Percentiles rank a stretch among this genome's conserved stretches.
Conservation (phyloP, 345 rosid species). For the Citrus trifoliata region DNA sequence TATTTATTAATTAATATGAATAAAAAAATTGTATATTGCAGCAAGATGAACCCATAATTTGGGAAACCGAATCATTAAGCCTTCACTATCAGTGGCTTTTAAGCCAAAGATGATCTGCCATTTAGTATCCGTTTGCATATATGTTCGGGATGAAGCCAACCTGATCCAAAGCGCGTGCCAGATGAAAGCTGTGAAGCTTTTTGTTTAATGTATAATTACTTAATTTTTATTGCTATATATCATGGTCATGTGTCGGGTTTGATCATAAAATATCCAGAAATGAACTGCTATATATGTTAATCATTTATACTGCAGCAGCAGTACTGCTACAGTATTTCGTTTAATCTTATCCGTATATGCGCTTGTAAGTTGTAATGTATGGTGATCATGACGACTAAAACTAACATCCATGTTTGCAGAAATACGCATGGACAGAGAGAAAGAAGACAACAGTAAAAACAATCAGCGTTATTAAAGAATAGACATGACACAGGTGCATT, state of each 20-base stretch:
- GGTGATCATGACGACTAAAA: background rate
- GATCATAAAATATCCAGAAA: no score
- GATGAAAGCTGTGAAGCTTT: background rate
- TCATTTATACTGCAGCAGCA: no score
- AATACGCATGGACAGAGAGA: background rate
- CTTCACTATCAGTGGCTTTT: background rate
- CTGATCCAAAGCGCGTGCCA: background rate
- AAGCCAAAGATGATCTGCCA: no score
- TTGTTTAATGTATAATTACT: no score
- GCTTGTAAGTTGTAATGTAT: background rate
- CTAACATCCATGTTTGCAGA: background rate
- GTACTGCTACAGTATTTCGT: no score
- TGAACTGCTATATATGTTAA: no score
- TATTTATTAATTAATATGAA: background rate
- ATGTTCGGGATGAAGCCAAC: background rate
- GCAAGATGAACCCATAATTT: background rate
- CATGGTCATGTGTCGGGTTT: no score
- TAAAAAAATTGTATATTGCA: background rate
- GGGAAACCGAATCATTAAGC: background rate
- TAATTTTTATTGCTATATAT: no score
- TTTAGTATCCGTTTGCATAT: no score
- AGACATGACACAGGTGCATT: no score
- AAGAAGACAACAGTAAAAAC: background rate
- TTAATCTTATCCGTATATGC: no score
- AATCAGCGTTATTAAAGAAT: no score